Evolutionary conservation across 257 asterid species (phyloP), one percentile per base, ranked within the genome.

Genomic region (Plectranthus barbatus): DNA sequence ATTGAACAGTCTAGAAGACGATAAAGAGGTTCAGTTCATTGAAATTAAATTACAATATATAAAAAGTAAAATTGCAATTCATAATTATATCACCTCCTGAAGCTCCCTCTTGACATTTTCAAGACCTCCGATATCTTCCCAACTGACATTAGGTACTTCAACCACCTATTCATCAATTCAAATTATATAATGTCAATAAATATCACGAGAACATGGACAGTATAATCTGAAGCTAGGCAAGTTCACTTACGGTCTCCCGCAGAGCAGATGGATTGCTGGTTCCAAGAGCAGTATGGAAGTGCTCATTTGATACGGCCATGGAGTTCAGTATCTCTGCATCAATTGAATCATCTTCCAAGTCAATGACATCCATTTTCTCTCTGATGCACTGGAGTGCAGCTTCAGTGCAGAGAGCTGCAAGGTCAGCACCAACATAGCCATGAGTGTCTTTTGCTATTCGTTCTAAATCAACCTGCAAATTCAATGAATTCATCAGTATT

Each of bases 321-420:
- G 89, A 77, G 68, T 83, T 80, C 1, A 83, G 76, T 56, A 83
- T 75, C 79, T 83, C 89, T 36, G 88, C 88, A 58, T 79, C 89
- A 62, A 83, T 83, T 0, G 82, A 31, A 61, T 83, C 89, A 62
- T 83, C 89, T 64, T 83, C 89, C 69, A 83, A 74, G 50, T 83
- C 86, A 24, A 83, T 83, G 37, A 77, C 85, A 62, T 83, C 89
- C 89, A 83, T 83, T 75, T 83, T 83, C 74, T 83, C 86, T 67
- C 88, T 72, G 71, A 83, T 80, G 74, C 86, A 80, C 75, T 83
- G 89, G 46, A 83, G 86, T 0, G 88, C 88, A 74, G 88, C 81
- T 66, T 83, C 88, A 20, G 88, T 83, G 77, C 88, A 83, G 34
- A 83, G 89, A 68, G 89, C 89, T 34, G 86, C 89, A 44, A 83